phyloP scores from a whole-genome alignment of 148 eudicot genomes.

The Tetragonia tetragonoides region DNA sequence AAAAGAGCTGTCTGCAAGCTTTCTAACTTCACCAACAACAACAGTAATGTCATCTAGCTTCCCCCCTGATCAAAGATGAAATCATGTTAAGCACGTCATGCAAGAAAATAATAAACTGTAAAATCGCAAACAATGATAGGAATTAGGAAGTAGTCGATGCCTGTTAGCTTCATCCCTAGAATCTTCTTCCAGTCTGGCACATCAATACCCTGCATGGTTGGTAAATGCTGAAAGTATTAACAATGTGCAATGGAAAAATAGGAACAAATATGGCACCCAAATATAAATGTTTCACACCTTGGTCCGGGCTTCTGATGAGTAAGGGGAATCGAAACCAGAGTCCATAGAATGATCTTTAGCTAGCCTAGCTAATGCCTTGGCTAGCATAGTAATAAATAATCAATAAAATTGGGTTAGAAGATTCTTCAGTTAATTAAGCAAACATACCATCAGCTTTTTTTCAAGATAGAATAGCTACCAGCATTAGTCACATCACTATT shows the following conservation, averaged over 20 bases:
- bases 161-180: conserved; percentile 79
- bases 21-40: conserved; percentile 59
- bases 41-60: conserved; percentile 93
- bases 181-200: conserved; percentile 77
- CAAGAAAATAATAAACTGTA: neutral
- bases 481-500: conserved; percentile 56
- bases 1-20: conserved; percentile 25
- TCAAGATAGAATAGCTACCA: conserved; percentile 41
- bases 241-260: neutral
- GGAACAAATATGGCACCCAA: neutral
- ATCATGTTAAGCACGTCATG: neutral
- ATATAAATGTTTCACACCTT: conserved; percentile 39
- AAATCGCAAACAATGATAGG: neutral
- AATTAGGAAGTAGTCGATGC: conserved; percentile 23
- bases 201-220: conserved; percentile 58
- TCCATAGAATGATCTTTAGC: conserved; percentile 76
- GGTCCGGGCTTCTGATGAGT: conserved; percentile 71
- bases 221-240: neutral
- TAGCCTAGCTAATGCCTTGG: conserved; percentile 88
- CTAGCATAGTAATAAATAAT: conserved; percentile 42
- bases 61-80: conserved; percentile 58
- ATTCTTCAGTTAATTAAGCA: neutral
- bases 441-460: neutral
- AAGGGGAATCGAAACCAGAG: conserved; percentile 73
- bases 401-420: conserved; percentile 21